Evolutionary conservation across 2,329 filamentous ascomycete genomes (phyloP), one percentile per base, ranked within the genome.

Genomic region (Penicillium sp.): DNA sequence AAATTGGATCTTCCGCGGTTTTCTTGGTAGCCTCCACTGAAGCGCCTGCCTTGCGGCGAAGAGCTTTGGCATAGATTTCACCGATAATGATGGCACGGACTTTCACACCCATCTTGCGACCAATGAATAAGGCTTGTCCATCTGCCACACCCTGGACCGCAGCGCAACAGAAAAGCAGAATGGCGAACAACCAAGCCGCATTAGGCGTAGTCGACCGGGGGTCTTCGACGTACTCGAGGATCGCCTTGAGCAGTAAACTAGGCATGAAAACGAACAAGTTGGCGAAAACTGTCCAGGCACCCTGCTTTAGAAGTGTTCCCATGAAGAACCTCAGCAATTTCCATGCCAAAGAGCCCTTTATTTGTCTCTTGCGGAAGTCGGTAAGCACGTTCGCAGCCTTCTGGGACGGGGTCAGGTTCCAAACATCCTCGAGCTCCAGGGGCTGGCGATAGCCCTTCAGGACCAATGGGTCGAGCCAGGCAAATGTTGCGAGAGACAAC

Each of bases 111-210:
- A 97, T 89, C 73, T 91, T 96, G 53, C 94, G 88, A 16, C 94
- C 94, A 56, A 96, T 88, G 89, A 90, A 99, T 0, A 99, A 80
- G 9, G 91, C 90, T 72, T 94, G 89, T 21, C 89, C 90, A 72
- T 94, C 91, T 32, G 86, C 86, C 23, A 96, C 80, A 6, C 93
- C 94, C 55, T 91, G 89, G 25, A 94, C 77, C 39, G 89, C 81
- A 56, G 94, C 91, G 8, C 92, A 88, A 39, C 91, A 80, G 39
- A 96, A 93, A 8, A 99, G 83, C 2, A 96, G 80, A 45, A 96
- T 91, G 45, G 97, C 94, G 66, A 93, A 96, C 48, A 99, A 85
- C 94, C 94, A 99, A 23, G 96, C 86, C 18, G 96, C 91, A 69
- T 94, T 97, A 47, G 82, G 76, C 0, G 94, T 92, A 0, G 88